A percentile compares a stretch with the other conserved stretches of the same genome.
Conservation (phyloP, 345 rosid species). For the Noccaea caerulescens region DNA sequence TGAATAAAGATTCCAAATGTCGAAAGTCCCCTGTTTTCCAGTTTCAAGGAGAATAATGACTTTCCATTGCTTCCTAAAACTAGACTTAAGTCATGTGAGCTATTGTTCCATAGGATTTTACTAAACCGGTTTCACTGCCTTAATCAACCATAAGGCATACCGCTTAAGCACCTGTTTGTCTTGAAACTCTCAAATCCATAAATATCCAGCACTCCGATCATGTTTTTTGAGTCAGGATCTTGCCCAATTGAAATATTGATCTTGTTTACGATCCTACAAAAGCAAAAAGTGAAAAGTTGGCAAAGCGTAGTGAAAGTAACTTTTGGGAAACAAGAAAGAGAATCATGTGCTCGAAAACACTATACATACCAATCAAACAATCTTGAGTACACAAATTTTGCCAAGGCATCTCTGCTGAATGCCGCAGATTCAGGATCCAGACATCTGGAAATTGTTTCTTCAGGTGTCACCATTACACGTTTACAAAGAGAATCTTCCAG, state of each 20-base stretch:
- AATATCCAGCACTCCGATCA: constrained; percentile 95
- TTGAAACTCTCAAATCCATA: constrained; percentile 99
- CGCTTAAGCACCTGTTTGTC: constrained; percentile 90
- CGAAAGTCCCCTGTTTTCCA: constrained; percentile 13
- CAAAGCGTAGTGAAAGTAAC: constrained; percentile 12
- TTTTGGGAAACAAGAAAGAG: constrained; percentile 10
- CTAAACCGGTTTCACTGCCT: constrained; percentile 29
- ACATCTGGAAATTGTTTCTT: constrained; percentile 93
- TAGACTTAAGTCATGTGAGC: constrained; percentile 6
- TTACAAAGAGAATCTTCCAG: constrained; percentile 95
- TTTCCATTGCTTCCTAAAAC: constrained; percentile 9
- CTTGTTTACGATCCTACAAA: constrained; percentile 82
- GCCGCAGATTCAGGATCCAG: constrained; percentile 89
- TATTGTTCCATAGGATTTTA: constrained; percentile 7
- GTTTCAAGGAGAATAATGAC: constrained; percentile 2
- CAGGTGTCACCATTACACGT: constrained; percentile 96
- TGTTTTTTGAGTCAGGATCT: constrained; percentile 78
- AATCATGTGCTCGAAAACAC: constrained; percentile 17
- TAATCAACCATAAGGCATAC: constrained; percentile 54
- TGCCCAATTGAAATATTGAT: constrained; percentile 92
- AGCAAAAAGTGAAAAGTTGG: constrained; percentile 30
- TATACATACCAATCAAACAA: constrained; percentile 92
- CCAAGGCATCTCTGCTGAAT: constrained; percentile 90
- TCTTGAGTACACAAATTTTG: constrained; percentile 85
- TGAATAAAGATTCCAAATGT: constrained; percentile 3